These are phyloP conservation scores for Jaltomata sinuosa DNA, from an alignment of 257 asterid genomes.

Conservation along the genomic window DNA sequence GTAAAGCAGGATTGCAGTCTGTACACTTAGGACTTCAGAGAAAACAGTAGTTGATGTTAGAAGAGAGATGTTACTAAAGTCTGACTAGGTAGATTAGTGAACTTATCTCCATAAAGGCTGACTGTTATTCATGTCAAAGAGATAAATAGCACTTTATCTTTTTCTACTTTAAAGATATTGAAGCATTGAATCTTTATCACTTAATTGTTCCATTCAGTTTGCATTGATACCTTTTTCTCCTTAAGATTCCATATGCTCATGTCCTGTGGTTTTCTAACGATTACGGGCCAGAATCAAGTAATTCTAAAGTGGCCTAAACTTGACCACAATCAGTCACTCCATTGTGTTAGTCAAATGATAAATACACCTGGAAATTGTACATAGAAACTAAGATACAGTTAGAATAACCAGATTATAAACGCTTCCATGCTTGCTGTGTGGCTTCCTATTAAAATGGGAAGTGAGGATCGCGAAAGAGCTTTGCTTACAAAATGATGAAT, in stretches of 20 bases:
- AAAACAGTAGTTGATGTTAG: neutral
- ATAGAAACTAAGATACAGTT: neutral
- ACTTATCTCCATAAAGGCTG: neutral
- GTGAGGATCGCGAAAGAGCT: neutral
- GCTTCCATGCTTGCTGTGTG: neutral
- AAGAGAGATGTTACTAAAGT: neutral
- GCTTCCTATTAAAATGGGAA: neutral
- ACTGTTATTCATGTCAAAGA: neutral
- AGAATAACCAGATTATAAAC: neutral
- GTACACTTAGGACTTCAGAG: neutral
- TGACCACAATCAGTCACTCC: neutral
- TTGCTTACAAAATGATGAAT: neutral
- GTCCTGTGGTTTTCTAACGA: neutral
- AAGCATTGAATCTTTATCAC: neutral
- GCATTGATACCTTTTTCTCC: neutral
- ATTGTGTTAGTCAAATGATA: neutral
- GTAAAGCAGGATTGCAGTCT: neutral
- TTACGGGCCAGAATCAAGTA: neutral
- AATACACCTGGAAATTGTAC: neutral
- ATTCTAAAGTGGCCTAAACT: neutral
- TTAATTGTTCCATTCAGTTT: neutral
- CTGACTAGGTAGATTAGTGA: neutral
- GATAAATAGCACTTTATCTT: neutral
- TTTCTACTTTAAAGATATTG: neutral
- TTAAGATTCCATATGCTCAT: neutral